phyloP scores from a whole-genome alignment of 257 asterid species.

The Pogostemon cablin region DNA sequence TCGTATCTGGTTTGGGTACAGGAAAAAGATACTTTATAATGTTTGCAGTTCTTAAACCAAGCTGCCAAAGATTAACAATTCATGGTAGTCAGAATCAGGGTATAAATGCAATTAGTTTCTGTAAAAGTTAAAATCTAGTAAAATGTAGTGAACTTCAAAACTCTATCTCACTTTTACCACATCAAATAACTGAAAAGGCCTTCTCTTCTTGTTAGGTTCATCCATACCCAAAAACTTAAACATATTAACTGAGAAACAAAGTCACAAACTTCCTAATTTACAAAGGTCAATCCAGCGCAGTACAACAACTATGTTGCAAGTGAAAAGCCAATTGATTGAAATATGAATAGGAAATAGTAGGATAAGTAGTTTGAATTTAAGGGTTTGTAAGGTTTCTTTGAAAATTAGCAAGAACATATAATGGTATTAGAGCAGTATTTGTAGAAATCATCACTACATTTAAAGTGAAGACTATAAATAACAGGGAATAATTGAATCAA shows the following conservation, averaged over 20 bases:
- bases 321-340: not conserved
- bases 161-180: not conserved
- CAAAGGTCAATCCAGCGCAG: not conserved
- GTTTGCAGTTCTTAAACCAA: conserved; percentile 84
- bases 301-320: not conserved
- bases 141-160: not conserved
- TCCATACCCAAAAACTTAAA: not conserved
- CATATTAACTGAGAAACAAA: not conserved
- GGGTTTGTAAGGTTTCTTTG: not conserved
- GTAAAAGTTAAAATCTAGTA: not conserved
- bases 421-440: not conserved
- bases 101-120: not conserved
- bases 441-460: not conserved
- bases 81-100: conserved; percentile 17
- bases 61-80: conserved; percentile 48
- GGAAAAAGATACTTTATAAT: conserved; percentile 89
- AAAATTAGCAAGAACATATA: not conserved
- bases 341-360: not conserved
- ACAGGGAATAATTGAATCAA: not conserved
- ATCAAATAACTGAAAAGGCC: not conserved
- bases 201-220: not conserved
- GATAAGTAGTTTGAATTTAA: not conserved
- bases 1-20: conserved; percentile 92
- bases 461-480: not conserved
- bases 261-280: not conserved